Conservation (phyloP, 768 basidiomycete genomes). For the Hygrocybe coccinea region DNA sequence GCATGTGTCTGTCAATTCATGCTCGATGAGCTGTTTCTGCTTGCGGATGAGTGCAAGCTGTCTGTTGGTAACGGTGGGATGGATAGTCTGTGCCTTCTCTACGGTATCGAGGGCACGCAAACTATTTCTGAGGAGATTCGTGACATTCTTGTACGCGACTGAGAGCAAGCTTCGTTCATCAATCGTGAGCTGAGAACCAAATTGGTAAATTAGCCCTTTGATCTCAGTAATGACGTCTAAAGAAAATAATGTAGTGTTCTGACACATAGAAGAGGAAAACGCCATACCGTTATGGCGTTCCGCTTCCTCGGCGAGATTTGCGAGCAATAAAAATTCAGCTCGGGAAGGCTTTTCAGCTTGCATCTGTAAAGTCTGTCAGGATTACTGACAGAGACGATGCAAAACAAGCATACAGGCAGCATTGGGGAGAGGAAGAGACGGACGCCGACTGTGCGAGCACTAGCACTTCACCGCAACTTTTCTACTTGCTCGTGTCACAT, state of each 20-base stretch:
- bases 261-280: not conserved
- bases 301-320: slow-evolving; percentile 82
- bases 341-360: slow-evolving; percentile 15
- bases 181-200: slow-evolving; percentile 64
- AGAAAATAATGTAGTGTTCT: not conserved
- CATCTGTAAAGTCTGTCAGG: not conserved
- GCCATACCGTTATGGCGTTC: slow-evolving; percentile 79
- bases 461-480: too few relatives aligned
- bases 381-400: not conserved
- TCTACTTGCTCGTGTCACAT: too few relatives aligned
- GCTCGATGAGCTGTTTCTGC: slow-evolving; percentile 72
- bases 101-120: slow-evolving; percentile 79
- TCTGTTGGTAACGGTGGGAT: slow-evolving; percentile 38
- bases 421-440: too few relatives aligned
- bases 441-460: too few relatives aligned
- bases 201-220: slow-evolving; percentile 65
- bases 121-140: slow-evolving; percentile 74
- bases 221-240: slow-evolving; percentile 75
- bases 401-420: too few relatives aligned
- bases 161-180: slow-evolving; percentile 89
- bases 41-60: slow-evolving; percentile 64
- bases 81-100: slow-evolving; percentile 55
- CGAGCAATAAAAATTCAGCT: slow-evolving; percentile 52
- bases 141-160: slow-evolving; percentile 87
- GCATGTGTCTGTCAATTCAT: slow-evolving; percentile 71